Evolutionary conservation across 1,284 basidiomycete genomes (phyloP), one percentile per base, ranked within the genome.

Genomic region (Hymenochaete sp.): DNA sequence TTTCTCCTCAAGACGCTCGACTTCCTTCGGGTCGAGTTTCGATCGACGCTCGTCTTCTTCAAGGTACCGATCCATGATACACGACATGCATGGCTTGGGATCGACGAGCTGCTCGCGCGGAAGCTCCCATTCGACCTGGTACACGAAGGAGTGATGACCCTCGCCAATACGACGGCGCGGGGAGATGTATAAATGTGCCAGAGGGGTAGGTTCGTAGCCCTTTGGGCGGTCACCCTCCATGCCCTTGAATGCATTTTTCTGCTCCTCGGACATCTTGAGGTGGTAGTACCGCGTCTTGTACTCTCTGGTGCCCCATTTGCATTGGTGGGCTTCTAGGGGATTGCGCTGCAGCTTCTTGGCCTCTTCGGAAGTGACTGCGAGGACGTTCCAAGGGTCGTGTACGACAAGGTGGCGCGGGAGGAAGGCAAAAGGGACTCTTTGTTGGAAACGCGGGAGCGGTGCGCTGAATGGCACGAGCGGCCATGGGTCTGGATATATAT

Each of bases 401-500:
- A 60, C 55, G 25, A 59, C 45, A n/a, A 60, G 51, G 35, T 52
- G 57, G 41, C 55, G 42, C 5, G 58, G 58, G 10, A 60, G 52
- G 14, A 54, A 50, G 32, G 55, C 51, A 29, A 50, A 44, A 3
- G 54, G 54, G 16, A 59, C 37, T 3, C 35, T 42, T 26, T 48
- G 36, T 39, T 56, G 53, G 16, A 58, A 53, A n/a, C 27, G 49
- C 4, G 51, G 45, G 8, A 38, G 8, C 2, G 47, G 43, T 1
- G 42, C 36, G 22, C 49, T 47, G 32, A 58, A 58, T 0, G 67
- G 66, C 4, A 55, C 49, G 10, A 61, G 41, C 0, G 67, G 62
- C 64, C 64, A 68, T 0, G 60, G 59, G 13, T 52, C 42, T 3
- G 67, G 61, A 39, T 67, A 67, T 25, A 59, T 56, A 13, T 52